Evolutionary conservation across 306 rosid genomes (phyloP).

Genomic region (Oemleria cerasiformis): DNA sequence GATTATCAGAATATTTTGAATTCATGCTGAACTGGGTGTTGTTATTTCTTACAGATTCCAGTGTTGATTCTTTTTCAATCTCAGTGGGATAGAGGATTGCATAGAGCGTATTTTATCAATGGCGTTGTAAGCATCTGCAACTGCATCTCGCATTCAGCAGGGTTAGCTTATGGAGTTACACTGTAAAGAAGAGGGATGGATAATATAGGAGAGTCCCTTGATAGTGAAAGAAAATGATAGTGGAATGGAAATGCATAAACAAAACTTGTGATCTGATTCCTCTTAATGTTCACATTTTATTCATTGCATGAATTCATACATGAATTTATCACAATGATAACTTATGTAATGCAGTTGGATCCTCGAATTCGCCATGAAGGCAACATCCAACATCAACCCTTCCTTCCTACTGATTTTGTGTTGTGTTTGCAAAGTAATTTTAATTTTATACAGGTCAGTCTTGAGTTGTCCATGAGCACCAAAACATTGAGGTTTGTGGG

Average conservation of each 20-base stretch:
- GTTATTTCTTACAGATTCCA: conserved; percentile 35
- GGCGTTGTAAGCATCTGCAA: conserved; percentile 36
- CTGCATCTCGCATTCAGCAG: conserved; percentile 34
- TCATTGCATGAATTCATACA: conserved; percentile 45
- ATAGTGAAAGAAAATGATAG: conserved; percentile 31
- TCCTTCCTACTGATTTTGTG: not conserved
- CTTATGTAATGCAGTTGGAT: conserved; percentile 17
- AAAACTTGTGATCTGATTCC: conserved; percentile 36
- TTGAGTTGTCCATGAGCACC: no score
- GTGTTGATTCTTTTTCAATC: conserved; percentile 32
- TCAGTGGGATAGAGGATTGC: conserved; percentile 33
- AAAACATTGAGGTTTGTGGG: no score
- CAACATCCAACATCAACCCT: conserved; percentile 1
- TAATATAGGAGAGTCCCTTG: conserved; percentile 40
- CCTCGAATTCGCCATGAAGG: conserved; percentile 6
- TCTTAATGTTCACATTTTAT: conserved; percentile 57
- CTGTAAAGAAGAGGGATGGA: conserved; percentile 47
- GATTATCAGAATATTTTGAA: not conserved
- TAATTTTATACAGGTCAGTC: not conserved
- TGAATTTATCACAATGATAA: conserved; percentile 37
- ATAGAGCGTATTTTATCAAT: conserved; percentile 24
- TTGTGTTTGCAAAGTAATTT: not conserved
- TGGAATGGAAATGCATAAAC: conserved; percentile 27
- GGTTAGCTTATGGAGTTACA: conserved; percentile 42
- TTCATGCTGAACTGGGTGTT: conserved; percentile 12